phyloP scores from a whole-genome alignment of 1,284 basidiomycete genomes.

The Microbotryum scabiosae region DNA sequence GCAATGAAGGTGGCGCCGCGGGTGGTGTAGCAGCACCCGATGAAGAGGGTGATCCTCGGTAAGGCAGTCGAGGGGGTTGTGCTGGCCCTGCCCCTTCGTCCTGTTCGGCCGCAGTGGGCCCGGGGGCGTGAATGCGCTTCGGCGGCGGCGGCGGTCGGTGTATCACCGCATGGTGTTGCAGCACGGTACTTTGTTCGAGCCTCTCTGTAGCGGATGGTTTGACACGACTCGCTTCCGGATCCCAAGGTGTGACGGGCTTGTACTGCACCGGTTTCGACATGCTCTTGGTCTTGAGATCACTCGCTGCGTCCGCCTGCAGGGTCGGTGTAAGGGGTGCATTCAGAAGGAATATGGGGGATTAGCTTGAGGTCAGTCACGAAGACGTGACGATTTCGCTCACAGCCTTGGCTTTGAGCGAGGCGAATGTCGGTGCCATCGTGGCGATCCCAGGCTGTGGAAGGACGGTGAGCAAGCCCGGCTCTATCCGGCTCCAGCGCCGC shows the following conservation, averaged over 20 bases:
- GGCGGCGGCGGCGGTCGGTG: background rate
- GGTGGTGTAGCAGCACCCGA: background rate
- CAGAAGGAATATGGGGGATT: background rate
- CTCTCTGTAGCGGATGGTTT: background rate
- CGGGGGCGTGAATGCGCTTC: background rate
- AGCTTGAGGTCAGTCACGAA: background rate
- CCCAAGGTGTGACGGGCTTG: background rate
- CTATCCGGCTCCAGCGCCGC: too few species aligned
- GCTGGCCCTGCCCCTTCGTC: background rate
- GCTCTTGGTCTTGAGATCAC: background rate
- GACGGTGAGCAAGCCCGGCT: background rate
- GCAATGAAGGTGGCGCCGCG: background rate
- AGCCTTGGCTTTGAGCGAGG: constrained; percentile 4
- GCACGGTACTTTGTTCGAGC: background rate
- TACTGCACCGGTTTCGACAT: background rate
- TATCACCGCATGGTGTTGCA: background rate
- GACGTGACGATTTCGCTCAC: background rate
- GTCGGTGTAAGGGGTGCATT: background rate
- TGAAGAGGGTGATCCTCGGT: background rate
- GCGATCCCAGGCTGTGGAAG: background rate
- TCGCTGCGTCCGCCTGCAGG: background rate
- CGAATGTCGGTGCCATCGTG: background rate
- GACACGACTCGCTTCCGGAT: background rate
- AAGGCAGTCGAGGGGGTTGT: background rate
- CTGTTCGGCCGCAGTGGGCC: background rate